Conservation (phyloP, 2,329 filamentous ascomycete genomes). For the Ophiosphaerella narmari region DNA sequence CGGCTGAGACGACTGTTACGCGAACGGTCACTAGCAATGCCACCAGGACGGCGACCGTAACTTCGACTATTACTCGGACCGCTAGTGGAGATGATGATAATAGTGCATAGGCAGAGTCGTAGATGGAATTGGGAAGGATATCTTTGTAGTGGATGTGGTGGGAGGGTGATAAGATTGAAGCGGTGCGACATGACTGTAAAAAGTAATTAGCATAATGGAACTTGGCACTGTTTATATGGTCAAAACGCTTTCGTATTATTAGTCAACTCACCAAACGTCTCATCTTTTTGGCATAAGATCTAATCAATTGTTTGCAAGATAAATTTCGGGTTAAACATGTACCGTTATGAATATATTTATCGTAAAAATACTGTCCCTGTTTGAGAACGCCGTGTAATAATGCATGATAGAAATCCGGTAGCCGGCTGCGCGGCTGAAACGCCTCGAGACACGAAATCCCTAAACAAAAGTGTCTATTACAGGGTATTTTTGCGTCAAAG, state of each 20-base stretch:
- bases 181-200: no score
- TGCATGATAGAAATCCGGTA: no score
- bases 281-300: no score
- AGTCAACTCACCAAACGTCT: no score
- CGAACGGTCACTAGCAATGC: slow-evolving; percentile 21
- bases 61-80: slow-evolving; percentile 23
- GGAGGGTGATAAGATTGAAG: not conserved
- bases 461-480: not conserved
- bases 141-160: not conserved
- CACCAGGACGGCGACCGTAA: slow-evolving; percentile 28
- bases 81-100: slow-evolving; percentile 6
- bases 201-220: no score
- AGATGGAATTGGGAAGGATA: not conserved
- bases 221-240: no score
- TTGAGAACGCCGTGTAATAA: no score
- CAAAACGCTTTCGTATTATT: no score
- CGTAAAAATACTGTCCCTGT: no score
- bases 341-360: no score
- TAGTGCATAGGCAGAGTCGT: not conserved
- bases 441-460: not conserved
- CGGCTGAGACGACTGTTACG: slow-evolving; percentile 30
- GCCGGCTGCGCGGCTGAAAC: not conserved
- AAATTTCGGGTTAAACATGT: no score
- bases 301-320: no score
- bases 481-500: slow-evolving; percentile 1